phyloP scores from a whole-genome alignment of 2,329 filamentous ascomycete species.

The Fusarium nematophilum region DNA sequence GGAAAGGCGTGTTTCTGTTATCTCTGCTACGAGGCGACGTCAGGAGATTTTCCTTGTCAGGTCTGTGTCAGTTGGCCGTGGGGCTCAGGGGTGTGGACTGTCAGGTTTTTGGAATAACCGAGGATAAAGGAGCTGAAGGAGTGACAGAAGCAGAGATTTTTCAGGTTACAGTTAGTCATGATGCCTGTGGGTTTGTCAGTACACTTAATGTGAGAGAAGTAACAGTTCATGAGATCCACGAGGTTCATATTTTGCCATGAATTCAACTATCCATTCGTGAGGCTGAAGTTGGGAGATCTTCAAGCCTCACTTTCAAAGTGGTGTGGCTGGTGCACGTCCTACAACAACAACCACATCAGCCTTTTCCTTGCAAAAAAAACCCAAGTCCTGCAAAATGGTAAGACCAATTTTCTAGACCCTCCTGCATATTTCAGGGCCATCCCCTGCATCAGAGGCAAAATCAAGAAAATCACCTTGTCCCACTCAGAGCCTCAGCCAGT shows the following conservation, averaged over 20 bases:
- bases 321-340: too few species aligned
- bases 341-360: too few species aligned
- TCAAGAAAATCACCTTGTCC: neutral
- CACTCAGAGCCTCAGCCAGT: neutral
- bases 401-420: neutral
- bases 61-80: conserved; percentile 12
- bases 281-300: too few species aligned
- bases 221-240: too few species aligned
- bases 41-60: conserved; percentile 36
- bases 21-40: conserved; percentile 17
- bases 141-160: neutral
- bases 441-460: neutral
- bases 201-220: too few species aligned
- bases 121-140: conserved; percentile 35
- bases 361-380: too few species aligned
- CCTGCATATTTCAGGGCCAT: neutral
- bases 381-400: too few species aligned
- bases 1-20: too few species aligned
- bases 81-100: conserved; percentile 13
- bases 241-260: too few species aligned
- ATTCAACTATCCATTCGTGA: too few species aligned
- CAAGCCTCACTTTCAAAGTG: too few species aligned
- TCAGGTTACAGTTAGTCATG: conserved; percentile 2
- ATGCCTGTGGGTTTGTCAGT: too few species aligned
- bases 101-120: conserved; percentile 36